Base-by-base conservation (phyloP, 2,329 filamentous ascomycete species). In the Aspergillus nomiae region DNA sequence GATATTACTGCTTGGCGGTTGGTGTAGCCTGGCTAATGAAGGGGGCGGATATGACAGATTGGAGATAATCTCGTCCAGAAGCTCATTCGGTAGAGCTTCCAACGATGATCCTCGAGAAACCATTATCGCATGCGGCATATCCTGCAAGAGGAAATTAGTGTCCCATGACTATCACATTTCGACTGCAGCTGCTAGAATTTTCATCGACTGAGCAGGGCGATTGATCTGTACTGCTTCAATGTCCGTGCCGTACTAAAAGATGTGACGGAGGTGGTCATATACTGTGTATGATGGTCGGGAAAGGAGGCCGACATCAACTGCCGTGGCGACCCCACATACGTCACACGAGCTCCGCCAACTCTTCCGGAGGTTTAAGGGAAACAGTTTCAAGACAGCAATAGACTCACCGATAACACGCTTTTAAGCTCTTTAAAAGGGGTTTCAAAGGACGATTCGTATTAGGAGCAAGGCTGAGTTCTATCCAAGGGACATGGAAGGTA, bases 51-150 rank as follows among this genome's bases (percentile, higher is more conserved):
- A 69, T 67, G 85, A 82, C 54, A 90, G 78, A 69, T 82, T 83
- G n/a, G 74, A 76, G 68, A 90, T 80, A 66, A 90, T 84, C 3
- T 85, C 80, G 58, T 83, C 73, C 26, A 89, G 76, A 53, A 91
- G 77, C 76, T 91, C 89, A 65, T 85, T 86, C 2, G 88, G 89
- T 24, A 91, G 81, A 73, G 26, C 63, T 67, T 56, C 77, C 67
- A 60, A 78, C 62, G 48, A 71, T 68, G 68, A 72, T 45, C 41
- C 55, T 58, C 28, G 61, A 56, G 53, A 53, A 57, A 68, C 60
- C 66, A 69, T 68, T 53, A 60, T 69, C 12, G 45, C 45, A 32
- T 51, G 19, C 6, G 26, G 58, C 43, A 58, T 58, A 65, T 36
- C 45, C 58, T 65, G 50, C 41, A n/a, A 57, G 28, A 48, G 26